phyloP scores from a whole-genome alignment of 306 rosid species.

The Datisca glomerata region DNA sequence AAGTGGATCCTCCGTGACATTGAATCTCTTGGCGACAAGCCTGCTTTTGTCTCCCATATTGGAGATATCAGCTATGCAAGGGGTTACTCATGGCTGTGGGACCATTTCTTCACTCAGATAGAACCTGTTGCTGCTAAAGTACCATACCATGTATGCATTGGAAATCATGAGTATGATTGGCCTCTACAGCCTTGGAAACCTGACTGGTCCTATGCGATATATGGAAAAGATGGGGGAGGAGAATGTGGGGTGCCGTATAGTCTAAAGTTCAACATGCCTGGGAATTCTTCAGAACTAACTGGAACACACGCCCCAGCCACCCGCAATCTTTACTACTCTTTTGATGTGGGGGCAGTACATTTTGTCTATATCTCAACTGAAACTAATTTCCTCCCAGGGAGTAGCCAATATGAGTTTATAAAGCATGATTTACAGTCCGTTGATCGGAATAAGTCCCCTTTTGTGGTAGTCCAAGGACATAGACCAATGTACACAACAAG shows the following conservation, averaged over 20 bases:
- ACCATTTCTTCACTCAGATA: conserved; percentile 60
- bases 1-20: conserved; percentile 88
- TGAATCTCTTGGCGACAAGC: conserved; percentile 72
- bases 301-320: conserved; percentile 56
- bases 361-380: conserved; percentile 76
- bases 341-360: conserved; percentile 70
- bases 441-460: conserved; percentile 57
- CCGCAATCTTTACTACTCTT: conserved; percentile 72
- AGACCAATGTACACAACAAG: conserved; percentile 92
- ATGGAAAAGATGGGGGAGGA: conserved; percentile 88
- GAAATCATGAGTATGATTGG: conserved; percentile 90
- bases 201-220: conserved; percentile 41
- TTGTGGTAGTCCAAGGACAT: conserved; percentile 79
- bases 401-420: conserved; percentile 58
- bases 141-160: conserved; percentile 88
- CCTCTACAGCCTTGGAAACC: conserved; percentile 83
- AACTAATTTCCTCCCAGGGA: conserved; percentile 75
- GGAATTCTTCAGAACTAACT: conserved; percentile 70
- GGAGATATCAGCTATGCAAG: conserved; percentile 94
- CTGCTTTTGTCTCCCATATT: conserved; percentile 77
- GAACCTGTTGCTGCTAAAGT: conserved; percentile 65
- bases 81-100: conserved; percentile 92
- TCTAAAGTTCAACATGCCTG: conserved; percentile 86
- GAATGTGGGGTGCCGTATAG: conserved; percentile 95
- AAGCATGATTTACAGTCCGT: conserved; percentile 71